These are phyloP conservation scores for Hypoxylon sp. DNA, from an alignment of 2,329 filamentous ascomycete species.

Conservation along the genomic window DNA sequence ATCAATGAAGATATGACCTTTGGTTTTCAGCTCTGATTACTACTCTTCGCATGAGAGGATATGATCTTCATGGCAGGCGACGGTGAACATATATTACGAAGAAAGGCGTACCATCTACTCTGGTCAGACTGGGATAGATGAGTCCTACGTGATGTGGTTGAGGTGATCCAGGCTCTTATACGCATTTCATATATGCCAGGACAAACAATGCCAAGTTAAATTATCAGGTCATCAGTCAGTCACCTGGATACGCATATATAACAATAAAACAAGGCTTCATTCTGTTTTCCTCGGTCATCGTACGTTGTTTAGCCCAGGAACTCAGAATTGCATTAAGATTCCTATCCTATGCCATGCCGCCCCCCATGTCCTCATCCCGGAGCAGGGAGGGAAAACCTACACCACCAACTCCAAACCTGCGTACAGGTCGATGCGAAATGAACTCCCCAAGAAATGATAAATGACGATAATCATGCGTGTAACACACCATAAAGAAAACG, in stretches of 20 bases:
- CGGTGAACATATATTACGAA: neutral
- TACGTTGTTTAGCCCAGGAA: neutral
- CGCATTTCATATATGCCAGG: neutral
- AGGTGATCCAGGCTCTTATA: neutral
- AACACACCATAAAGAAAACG: neutral
- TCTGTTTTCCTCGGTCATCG: neutral
- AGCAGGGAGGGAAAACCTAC: neutral
- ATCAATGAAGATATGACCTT: neutral
- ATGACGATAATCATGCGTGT: neutral
- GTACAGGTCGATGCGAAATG: constrained; percentile 1
- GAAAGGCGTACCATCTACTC: neutral
- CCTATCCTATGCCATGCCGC: constrained; percentile 4
- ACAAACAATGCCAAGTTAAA: neutral
- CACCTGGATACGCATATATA: neutral
- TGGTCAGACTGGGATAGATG: neutral
- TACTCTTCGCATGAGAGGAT: neutral
- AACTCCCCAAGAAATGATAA: neutral
- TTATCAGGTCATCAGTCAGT: neutral
- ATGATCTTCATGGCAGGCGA: neutral
- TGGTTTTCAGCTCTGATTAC: neutral
- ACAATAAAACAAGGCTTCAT: neutral
- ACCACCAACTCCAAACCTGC: constrained; percentile 4
- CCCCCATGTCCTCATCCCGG: neutral
- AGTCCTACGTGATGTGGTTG: neutral
- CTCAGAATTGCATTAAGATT: neutral